Percentiles rank a stretch among this genome's conserved stretches.
phyloP scores from a whole-genome alignment of 345 rosid species.

The Clarkia xantiana region DNA sequence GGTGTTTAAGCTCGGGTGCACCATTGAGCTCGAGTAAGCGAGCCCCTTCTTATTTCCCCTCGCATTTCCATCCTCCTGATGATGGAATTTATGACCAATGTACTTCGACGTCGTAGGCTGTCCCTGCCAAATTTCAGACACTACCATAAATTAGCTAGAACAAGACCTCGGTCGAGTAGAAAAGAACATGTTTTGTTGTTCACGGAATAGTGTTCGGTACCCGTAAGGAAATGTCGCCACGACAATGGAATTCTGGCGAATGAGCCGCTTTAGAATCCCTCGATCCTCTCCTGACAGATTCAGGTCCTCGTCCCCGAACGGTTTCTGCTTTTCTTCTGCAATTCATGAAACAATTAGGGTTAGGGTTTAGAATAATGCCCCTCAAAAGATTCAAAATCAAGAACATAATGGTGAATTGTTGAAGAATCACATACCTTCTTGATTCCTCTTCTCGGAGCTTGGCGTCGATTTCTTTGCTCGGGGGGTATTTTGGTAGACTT shows the following conservation, averaged over 20 bases:
- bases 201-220: neutral
- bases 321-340: constrained; percentile 44
- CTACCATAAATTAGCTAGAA: neutral
- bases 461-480: constrained; percentile 4
- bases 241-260: constrained; percentile 52
- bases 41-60: constrained; percentile 11
- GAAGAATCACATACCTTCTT: constrained; percentile 4
- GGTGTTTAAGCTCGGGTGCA: constrained; percentile 31
- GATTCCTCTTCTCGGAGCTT: constrained; percentile 5
- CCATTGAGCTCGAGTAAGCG: constrained; percentile 26
- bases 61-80: constrained; percentile 30
- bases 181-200: too few species aligned
- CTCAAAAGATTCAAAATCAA: neutral
- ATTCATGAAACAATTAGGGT: neutral
- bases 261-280: constrained; percentile 30
- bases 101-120: constrained; percentile 23
- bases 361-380: neutral
- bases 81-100: constrained; percentile 22
- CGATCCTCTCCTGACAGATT: constrained; percentile 33
- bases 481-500: constrained; percentile 2
- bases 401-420: neutral
- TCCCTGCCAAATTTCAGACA: constrained; percentile 8
- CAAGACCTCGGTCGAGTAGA: too few species aligned
- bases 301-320: constrained; percentile 17
- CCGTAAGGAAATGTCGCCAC: constrained; percentile 14